phyloP scores from a whole-genome alignment of 2,329 filamentous ascomycete genomes.

The Dactylellina sp. region DNA sequence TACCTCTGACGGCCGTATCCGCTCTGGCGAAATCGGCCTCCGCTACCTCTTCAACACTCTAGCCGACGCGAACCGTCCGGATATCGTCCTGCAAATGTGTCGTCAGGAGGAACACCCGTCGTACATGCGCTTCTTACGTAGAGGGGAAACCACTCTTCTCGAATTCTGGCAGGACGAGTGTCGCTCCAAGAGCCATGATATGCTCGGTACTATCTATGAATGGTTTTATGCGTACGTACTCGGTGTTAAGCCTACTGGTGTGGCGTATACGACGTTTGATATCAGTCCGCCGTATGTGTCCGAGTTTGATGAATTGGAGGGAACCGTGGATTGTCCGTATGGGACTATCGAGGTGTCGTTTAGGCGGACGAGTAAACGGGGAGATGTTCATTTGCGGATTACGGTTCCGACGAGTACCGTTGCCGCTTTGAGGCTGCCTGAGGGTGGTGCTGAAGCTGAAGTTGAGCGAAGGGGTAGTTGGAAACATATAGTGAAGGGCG shows the following conservation, averaged over 20 bases:
- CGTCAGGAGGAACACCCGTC: conserved; percentile 67
- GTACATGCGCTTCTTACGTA: conserved; percentile 67
- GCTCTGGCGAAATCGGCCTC: conserved; percentile 65
- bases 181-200: conserved; percentile 66
- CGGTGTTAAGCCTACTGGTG: conserved; percentile 63
- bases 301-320: conserved; percentile 64
- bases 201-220: conserved; percentile 67
- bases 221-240: conserved; percentile 66
- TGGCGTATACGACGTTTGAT: conserved; percentile 65
- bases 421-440: conserved; percentile 14
- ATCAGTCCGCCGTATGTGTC: conserved; percentile 64
- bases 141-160: conserved; percentile 65
- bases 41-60: conserved; percentile 65
- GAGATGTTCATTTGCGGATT: conserved; percentile 15
- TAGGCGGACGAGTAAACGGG: conserved; percentile 12
- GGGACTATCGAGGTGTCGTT: conserved; percentile 62
- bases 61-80: conserved; percentile 64
- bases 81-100: conserved; percentile 65
- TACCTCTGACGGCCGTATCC: conserved; percentile 61
- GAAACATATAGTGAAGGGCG: conserved; percentile 7
- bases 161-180: conserved; percentile 67
- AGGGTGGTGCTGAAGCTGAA: neutral
- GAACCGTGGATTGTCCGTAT: conserved; percentile 64
- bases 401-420: conserved; percentile 20
- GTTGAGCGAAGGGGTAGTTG: conserved; percentile 24